These are phyloP conservation scores for Mycena belliarum DNA, from an alignment of 768 basidiomycete species.

Conservation along the genomic window DNA sequence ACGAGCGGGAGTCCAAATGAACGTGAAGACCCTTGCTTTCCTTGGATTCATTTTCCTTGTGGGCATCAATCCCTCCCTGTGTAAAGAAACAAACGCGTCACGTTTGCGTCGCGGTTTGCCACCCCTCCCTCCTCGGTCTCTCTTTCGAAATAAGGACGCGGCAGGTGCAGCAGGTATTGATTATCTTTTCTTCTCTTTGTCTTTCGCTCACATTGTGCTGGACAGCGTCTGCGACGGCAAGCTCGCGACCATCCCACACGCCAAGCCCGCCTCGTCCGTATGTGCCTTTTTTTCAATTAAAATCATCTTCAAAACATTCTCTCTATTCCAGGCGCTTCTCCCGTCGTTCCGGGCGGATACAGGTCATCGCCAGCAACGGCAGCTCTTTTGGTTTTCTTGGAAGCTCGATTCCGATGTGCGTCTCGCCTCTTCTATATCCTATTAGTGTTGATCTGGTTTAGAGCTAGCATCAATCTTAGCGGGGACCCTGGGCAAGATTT, in stretches of 20 bases:
- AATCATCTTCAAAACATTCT: not conserved
- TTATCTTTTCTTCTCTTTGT: not conserved
- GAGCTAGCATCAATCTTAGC: constrained; percentile 1
- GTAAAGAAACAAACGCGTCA: constrained; percentile 20
- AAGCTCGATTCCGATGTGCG: constrained; percentile 1
- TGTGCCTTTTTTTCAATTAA: not conserved
- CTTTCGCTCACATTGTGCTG: not conserved
- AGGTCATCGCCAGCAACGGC: constrained; percentile 11
- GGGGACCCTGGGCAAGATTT: not conserved
- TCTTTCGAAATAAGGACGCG: not conserved
- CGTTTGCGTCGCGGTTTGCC: constrained; percentile 17
- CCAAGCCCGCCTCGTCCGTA: constrained; percentile 2
- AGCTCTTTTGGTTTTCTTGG: constrained; percentile 13
- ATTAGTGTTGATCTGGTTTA: not conserved
- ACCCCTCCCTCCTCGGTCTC: constrained; percentile 15
- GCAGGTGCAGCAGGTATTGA: constrained; percentile 9
- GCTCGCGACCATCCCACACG: constrained; percentile 9
- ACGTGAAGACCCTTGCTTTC: not conserved
- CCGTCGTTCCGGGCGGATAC: constrained; percentile 1
- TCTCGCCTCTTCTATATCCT: not conserved
- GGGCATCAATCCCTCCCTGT: not conserved
- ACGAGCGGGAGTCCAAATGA: not conserved
- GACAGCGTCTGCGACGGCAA: constrained; percentile 2
- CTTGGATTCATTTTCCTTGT: constrained; percentile 7
- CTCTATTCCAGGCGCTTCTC: not conserved